phyloP scores from a whole-genome alignment of 1,139 yeast genomes.

The Pneumocystis carinii region DNA sequence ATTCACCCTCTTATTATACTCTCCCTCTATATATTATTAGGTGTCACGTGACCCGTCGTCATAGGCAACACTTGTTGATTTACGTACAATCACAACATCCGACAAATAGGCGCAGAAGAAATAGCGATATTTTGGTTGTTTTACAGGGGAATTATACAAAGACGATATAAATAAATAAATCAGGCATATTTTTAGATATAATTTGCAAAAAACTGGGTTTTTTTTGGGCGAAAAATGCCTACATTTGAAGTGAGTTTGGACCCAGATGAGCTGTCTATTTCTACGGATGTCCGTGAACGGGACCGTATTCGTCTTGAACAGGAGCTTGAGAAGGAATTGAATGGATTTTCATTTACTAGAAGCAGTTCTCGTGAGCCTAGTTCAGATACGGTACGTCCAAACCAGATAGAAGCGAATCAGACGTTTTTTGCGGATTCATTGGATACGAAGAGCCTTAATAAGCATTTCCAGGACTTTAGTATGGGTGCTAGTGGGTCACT shows the following conservation, averaged over 20 bases:
- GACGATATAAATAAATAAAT: too few relatives aligned
- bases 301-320: neutral
- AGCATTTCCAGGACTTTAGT: slow-evolving; percentile 1
- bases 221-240: neutral
- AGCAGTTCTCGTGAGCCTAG: neutral
- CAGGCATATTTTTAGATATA: too few relatives aligned
- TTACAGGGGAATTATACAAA: too few relatives aligned
- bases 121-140: too few relatives aligned
- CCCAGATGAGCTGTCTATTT: neutral
- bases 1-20: too few relatives aligned
- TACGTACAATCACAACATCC: too few relatives aligned
- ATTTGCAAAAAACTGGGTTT: neutral
- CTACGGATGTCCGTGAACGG: slow-evolving; percentile 2
- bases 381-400: neutral
- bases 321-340: slow-evolving; percentile 1
- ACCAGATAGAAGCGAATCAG: neutral
- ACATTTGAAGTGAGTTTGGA: neutral
- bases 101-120: too few relatives aligned
- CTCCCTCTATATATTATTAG: too few relatives aligned
- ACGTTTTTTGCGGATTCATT: neutral
- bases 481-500: neutral
- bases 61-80: too few relatives aligned
- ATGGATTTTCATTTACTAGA: neutral
- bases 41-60: too few relatives aligned
- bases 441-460: neutral